Evolutionary conservation across 179 eudicot genomes (phyloP).

Genomic region (Beta corolliflora): DNA sequence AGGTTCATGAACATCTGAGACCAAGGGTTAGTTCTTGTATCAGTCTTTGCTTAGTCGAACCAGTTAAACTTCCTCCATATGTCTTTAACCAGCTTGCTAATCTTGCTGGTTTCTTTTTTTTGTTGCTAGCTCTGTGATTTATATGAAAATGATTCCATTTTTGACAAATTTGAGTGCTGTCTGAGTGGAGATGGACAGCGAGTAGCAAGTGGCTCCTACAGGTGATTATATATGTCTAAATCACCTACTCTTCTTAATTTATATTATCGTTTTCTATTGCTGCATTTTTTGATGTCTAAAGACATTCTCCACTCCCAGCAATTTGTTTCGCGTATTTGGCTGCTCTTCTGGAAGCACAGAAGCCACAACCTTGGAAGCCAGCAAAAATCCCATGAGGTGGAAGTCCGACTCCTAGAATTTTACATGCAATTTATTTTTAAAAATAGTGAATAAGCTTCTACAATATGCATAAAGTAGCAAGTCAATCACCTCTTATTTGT

Average conservation of each 20-base stretch:
- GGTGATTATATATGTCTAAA: constrained; percentile 30
- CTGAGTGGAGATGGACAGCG: constrained; percentile 79
- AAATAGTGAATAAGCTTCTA: background rate
- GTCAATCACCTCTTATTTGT: background rate
- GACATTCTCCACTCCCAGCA: constrained; percentile 40
- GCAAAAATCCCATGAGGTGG: constrained; percentile 85
- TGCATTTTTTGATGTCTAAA: constrained; percentile 11
- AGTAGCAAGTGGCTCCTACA: constrained; percentile 75
- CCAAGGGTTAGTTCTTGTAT: constrained; percentile 43
- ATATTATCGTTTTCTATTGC: background rate
- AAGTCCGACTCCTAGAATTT: constrained; percentile 1
- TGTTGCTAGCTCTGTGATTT: constrained; percentile 49
- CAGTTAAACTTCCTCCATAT: background rate
- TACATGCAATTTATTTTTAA: background rate
- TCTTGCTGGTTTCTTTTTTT: background rate
- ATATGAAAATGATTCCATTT: constrained; percentile 61
- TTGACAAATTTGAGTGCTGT: constrained; percentile 88
- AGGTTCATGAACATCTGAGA: constrained; percentile 50
- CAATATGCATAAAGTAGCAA: constrained; percentile 7
- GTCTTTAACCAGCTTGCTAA: background rate
- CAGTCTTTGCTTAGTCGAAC: background rate
- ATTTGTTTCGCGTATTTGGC: constrained; percentile 80
- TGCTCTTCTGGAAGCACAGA: constrained; percentile 58
- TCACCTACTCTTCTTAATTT: background rate
- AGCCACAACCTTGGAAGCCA: constrained; percentile 75